phyloP scores from a whole-genome alignment of 1,139 yeast species.

The Meyerozyma elateridarum region DNA sequence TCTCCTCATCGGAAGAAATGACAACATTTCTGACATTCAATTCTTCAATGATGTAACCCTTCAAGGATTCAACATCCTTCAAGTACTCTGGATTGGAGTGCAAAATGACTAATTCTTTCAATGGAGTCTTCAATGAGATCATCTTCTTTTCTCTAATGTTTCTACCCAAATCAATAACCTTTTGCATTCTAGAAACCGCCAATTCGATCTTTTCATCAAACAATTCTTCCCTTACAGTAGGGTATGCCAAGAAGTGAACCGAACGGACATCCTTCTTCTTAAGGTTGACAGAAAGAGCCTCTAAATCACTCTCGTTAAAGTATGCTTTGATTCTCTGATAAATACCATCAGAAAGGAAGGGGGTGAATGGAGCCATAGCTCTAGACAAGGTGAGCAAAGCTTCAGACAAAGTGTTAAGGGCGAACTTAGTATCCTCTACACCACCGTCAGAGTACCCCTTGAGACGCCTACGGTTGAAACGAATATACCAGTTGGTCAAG shows the following conservation, averaged over 20 bases:
- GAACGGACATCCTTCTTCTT: slow-evolving; percentile 60
- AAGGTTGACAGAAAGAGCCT: slow-evolving; percentile 36
- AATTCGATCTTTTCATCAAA: slow-evolving; percentile 74
- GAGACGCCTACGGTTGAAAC: slow-evolving; percentile 96
- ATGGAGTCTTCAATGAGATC: slow-evolving; percentile 91
- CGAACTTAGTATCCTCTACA: slow-evolving; percentile 73
- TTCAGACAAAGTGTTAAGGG: slow-evolving; percentile 86
- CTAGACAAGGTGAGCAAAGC: slow-evolving; percentile 84
- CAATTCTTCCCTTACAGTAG: slow-evolving; percentile 76
- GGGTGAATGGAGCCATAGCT: slow-evolving; percentile 99
- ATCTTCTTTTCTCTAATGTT: slow-evolving; percentile 93
- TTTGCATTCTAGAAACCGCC: slow-evolving; percentile 94
- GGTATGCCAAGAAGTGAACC: slow-evolving; percentile 89
- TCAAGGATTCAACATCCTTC: slow-evolving; percentile 71
- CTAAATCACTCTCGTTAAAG: slow-evolving; percentile 53
- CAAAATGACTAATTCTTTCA: slow-evolving; percentile 79
- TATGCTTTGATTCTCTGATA: slow-evolving; percentile 68
- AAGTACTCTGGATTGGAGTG: slow-evolving; percentile 75
- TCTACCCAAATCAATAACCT: slow-evolving; percentile 94
- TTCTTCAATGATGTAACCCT: slow-evolving; percentile 81
- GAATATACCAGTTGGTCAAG: slow-evolving; percentile 97
- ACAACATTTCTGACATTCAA: slow-evolving; percentile 85
- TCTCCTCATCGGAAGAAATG: slow-evolving; percentile 86
- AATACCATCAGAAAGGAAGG: slow-evolving; percentile 87
- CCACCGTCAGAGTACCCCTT: slow-evolving; percentile 82